Base-by-base conservation (phyloP, 371 early-diverging fungal genomes). In the Sporodiniella umbellata region DNA sequence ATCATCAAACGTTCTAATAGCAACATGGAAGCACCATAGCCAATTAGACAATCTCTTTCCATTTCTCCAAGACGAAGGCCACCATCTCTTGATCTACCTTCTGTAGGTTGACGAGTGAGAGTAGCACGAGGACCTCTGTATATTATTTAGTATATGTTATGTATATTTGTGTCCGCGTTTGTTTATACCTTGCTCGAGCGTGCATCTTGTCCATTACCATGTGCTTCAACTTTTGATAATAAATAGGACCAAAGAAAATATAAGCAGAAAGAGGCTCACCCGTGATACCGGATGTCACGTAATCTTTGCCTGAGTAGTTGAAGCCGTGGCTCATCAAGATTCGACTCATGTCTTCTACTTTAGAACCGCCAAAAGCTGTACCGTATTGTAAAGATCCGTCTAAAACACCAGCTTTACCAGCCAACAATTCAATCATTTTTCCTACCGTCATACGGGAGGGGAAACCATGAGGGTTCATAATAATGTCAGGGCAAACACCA, bases 391-490 rank as follows among this genome's bases (percentile, higher is more conserved):
- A 69, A 63, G 90, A 78, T 22, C 99, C 99, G 55, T 87, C 88
- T 52, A 99, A 60, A 2, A 99, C 92, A 43, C 98, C 99, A 0
- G 99, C 99, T 71, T 99, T 99, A 53, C 99, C 99, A 6, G 94
- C 92, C 42, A 98, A 66, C 51, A 97, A 68, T 75, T 99, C 99
- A 66, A 99, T 93, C 89, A 99, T 96, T 71, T 99, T 99, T 45
- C 99, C 99, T 4, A 99, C 99, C 19, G 99, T 99, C 99, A 99
- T 99, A 78, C 99, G 96, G 19, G 95, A 95, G 22, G 99, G 99
- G 87, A 99, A 99, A 64, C 99, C 99, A 77, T 99, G 99, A 25
- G 99, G 99, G 78, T 99, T 99, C 99, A 99, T 99, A 73, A 99
- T 97, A 45, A 99, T 91, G 71, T 99, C 99, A 2, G 99, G 99